Evolutionary conservation across 2,329 filamentous ascomycete species (phyloP).

Genomic region (Arthrobotrys pseudoclavata): DNA sequence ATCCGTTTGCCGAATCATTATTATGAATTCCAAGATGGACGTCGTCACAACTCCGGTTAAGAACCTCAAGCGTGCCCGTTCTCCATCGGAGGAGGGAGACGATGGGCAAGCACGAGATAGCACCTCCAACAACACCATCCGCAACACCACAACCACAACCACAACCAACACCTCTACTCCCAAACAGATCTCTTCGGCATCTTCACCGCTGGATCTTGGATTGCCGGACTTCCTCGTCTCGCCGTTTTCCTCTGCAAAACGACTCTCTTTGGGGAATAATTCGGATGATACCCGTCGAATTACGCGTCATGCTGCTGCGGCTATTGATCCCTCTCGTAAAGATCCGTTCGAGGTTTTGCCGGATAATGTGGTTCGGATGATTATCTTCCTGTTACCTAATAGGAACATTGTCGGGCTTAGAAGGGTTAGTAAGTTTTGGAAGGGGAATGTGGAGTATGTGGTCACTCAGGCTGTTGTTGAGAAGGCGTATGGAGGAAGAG

Average conservation of each 20-base stretch:
- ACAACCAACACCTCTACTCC: neutral
- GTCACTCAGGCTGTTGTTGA: constrained; percentile 39
- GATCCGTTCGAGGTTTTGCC: constrained; percentile 54
- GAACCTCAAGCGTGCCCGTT: constrained; percentile 45
- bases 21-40: constrained; percentile 30
- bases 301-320: constrained; percentile 34
- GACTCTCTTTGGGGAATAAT: constrained; percentile 7
- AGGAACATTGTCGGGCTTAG: constrained; percentile 36
- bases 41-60: constrained; percentile 29
- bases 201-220: constrained; percentile 32
- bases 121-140: constrained; percentile 1
- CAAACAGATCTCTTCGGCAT: neutral
- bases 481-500: constrained; percentile 17
- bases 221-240: constrained; percentile 38
- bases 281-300: constrained; percentile 33
- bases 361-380: constrained; percentile 51
- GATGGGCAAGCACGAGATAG: constrained; percentile 2
- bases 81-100: constrained; percentile 36
- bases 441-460: constrained; percentile 55
- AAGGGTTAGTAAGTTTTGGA: constrained; percentile 55
- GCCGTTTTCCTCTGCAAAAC: constrained; percentile 19
- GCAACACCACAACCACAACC: constrained; percentile 1
- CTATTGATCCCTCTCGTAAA: constrained; percentile 6
- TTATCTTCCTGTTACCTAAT: constrained; percentile 46
- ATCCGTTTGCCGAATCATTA: neutral